A percentile compares a stretch with the other conserved stretches of the same genome.
These are phyloP conservation scores for Mycena epipterygia DNA, from an alignment of 768 basidiomycete species.

Conservation along the genomic window DNA sequence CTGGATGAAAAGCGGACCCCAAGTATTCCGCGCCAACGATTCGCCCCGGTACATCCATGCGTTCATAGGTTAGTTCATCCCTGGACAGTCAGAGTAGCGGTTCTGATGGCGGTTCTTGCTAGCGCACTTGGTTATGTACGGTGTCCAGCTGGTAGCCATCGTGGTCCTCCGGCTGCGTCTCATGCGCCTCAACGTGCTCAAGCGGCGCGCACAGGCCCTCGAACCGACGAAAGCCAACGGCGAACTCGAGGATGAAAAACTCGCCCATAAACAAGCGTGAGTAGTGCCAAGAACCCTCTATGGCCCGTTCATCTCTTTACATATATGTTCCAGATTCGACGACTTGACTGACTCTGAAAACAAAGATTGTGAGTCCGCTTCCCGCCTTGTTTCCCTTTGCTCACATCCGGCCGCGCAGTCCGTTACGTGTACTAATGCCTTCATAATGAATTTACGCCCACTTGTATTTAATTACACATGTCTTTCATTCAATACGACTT, in stretches of 20 bases:
- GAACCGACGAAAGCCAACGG: constrained; percentile 46
- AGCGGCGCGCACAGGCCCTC: constrained; percentile 53
- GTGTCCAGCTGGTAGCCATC: constrained; percentile 54
- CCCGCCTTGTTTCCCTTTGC: not conserved
- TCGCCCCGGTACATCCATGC: constrained; percentile 62
- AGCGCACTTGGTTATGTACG: constrained; percentile 63
- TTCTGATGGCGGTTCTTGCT: too few species aligned
- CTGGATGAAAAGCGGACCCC: constrained; percentile 25
- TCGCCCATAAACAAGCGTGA: constrained; percentile 20
- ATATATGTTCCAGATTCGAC: constrained; percentile 50
- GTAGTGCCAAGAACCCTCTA: not conserved
- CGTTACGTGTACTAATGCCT: constrained; percentile 52
- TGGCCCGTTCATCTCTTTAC: not conserved
- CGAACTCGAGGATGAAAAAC: constrained; percentile 42
- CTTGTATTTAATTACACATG: not conserved
- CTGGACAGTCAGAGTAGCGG: too few species aligned
- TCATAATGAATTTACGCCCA: not conserved
- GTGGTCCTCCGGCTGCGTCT: constrained; percentile 56
- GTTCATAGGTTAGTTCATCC: too few species aligned
- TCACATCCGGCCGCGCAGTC: constrained; percentile 42
- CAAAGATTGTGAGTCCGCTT: constrained; percentile 53
- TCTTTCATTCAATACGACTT: not conserved
- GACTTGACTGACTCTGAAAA: constrained; percentile 66
- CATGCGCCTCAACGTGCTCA: constrained; percentile 57
- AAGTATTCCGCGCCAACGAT: constrained; percentile 62